A percentile compares a stretch with the other conserved stretches of the same genome.
phyloP scores from a whole-genome alignment of 2,329 filamentous ascomycete species.

The Penicillium verrucosum region DNA sequence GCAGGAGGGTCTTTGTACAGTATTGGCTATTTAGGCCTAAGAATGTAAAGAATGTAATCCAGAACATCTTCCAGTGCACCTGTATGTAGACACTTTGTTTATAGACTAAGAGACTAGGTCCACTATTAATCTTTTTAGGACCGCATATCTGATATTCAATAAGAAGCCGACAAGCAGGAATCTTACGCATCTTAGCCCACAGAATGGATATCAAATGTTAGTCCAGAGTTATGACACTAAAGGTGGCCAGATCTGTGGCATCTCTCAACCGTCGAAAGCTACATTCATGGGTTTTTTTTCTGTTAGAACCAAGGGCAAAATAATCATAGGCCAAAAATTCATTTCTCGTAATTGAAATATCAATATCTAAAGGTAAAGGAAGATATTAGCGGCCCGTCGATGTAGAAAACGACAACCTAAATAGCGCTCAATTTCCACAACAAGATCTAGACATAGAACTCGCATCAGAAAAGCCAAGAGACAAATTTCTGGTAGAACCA shows the following conservation, averaged over 20 bases:
- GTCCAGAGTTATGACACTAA: too few species aligned
- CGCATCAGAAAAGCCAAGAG: constrained; percentile 56
- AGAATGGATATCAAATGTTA: too few species aligned
- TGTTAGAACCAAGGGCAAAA: background rate
- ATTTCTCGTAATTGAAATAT: background rate
- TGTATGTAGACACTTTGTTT: background rate
- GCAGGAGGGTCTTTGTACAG: background rate
- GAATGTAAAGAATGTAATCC: background rate
- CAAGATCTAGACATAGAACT: background rate
- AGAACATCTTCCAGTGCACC: background rate
- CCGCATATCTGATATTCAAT: too few species aligned
- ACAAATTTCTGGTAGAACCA: constrained; percentile 60
- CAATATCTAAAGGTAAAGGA: background rate
- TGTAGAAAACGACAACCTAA: background rate
- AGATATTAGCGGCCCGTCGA: background rate
- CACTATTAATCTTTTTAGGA: too few species aligned
- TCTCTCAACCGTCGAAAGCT: background rate
- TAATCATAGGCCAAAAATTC: background rate
- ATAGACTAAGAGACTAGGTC: background rate
- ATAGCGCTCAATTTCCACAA: background rate
- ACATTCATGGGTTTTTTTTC: background rate
- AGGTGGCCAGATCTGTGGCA: too few species aligned
- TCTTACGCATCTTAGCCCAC: too few species aligned
- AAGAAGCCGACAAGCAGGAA: too few species aligned
- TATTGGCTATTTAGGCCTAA: background rate